These are phyloP conservation scores for Mucor racemosus DNA, from an alignment of 371 early-diverging fungal genomes.

Conservation along the genomic window DNA sequence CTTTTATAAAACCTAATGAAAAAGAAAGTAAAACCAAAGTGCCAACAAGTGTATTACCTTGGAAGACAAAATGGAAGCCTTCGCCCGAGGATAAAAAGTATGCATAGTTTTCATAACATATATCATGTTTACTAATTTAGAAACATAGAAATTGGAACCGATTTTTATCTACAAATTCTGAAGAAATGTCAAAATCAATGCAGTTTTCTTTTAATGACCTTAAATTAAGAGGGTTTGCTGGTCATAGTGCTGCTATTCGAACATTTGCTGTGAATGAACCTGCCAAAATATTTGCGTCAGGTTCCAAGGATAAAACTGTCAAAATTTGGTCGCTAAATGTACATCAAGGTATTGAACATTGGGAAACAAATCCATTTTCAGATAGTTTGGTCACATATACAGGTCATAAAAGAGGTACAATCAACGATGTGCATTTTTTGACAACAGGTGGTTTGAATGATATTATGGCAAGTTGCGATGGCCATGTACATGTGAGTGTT, in stretches of 20 bases:
- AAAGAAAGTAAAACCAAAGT: constrained; percentile 41
- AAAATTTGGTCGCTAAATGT: constrained; percentile 75
- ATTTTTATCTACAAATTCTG: constrained; percentile 69
- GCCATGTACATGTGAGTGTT: constrained; percentile 64
- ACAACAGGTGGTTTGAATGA: constrained; percentile 53
- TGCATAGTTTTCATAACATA: not conserved
- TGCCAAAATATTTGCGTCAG: constrained; percentile 62
- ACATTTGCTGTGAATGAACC: constrained; percentile 65
- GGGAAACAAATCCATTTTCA: constrained; percentile 58
- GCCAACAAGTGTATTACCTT: constrained; percentile 51
- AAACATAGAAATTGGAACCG: constrained; percentile 66
- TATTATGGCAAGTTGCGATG: constrained; percentile 71
- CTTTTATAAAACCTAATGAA: constrained; percentile 15
- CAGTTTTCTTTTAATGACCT: constrained; percentile 74
- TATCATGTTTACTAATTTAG: not conserved
- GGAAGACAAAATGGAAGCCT: constrained; percentile 59
- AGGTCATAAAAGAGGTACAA: constrained; percentile 59
- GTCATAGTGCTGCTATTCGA: constrained; percentile 58
- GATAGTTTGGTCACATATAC: constrained; percentile 65
- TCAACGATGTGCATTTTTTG: constrained; percentile 63
- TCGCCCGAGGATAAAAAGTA: constrained; percentile 59
- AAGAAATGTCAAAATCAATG: constrained; percentile 74
- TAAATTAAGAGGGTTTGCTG: constrained; percentile 66
- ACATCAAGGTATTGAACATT: constrained; percentile 64
- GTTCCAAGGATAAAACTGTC: constrained; percentile 69